Evolutionary conservation across 2,329 filamentous ascomycete genomes (phyloP).

Genomic region (Helicocarpus griseus): DNA sequence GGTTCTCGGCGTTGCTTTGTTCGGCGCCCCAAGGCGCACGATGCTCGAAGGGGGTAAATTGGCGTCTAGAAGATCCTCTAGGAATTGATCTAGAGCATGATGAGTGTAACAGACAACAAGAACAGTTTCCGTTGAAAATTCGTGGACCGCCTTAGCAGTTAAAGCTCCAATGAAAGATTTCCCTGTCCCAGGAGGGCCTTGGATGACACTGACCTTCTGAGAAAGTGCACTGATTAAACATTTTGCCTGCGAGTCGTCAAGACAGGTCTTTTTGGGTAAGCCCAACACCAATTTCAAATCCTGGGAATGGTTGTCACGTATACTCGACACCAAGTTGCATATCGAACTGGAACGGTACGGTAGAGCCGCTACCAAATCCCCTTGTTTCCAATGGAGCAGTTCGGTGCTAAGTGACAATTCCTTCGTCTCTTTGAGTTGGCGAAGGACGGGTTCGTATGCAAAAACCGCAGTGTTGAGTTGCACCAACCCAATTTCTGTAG

Average conservation of each 20-base stretch:
- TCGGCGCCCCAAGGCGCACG: slow-evolving; percentile 49
- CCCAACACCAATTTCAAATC: slow-evolving; percentile 13
- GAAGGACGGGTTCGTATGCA: slow-evolving; percentile 56
- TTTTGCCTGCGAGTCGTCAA: slow-evolving; percentile 46
- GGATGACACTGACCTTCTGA: slow-evolving; percentile 49
- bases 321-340: neutral
- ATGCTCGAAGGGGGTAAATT: slow-evolving; percentile 45
- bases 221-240: slow-evolving; percentile 46
- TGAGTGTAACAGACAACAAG: slow-evolving; percentile 61
- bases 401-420: slow-evolving; percentile 47
- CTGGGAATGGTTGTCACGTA: neutral
- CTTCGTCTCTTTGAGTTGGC: slow-evolving; percentile 45
- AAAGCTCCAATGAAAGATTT: slow-evolving; percentile 66
- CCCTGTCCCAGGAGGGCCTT: slow-evolving; percentile 67
- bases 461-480: slow-evolving; percentile 57
- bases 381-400: slow-evolving; percentile 33
- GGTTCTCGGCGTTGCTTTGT: slow-evolving; percentile 45
- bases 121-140: slow-evolving; percentile 42
- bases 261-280: slow-evolving; percentile 19
- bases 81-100: slow-evolving; percentile 56
- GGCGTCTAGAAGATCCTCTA: slow-evolving; percentile 53
- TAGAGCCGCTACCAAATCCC: slow-evolving; percentile 4
- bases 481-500: slow-evolving; percentile 36
- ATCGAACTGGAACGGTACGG: neutral
- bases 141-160: slow-evolving; percentile 47